Conservation (phyloP, 2,329 filamentous ascomycete species). For the Aaosphaeria pasadenensis region DNA sequence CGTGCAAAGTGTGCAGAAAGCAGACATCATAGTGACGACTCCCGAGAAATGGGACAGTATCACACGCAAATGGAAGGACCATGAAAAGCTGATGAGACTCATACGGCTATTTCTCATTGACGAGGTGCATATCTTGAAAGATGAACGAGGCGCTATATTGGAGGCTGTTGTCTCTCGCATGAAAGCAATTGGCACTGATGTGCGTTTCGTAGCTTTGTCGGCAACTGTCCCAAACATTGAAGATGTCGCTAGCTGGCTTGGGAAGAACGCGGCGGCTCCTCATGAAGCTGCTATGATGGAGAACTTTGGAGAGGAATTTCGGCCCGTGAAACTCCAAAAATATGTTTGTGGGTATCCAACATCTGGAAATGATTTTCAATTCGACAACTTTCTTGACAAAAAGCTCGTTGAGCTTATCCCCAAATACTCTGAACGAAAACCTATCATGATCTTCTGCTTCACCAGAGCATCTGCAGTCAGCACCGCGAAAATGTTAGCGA, state of each 20-base stretch:
- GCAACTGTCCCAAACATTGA: constrained; percentile 80
- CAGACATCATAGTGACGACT: constrained; percentile 81
- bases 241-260: constrained; percentile 79
- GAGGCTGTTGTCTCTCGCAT: constrained; percentile 84
- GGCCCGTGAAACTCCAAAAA: constrained; percentile 74
- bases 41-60: constrained; percentile 92
- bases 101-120: constrained; percentile 82
- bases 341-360: constrained; percentile 70
- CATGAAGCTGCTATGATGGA: constrained; percentile 64
- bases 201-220: constrained; percentile 78
- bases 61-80: constrained; percentile 82
- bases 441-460: constrained; percentile 80
- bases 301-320: constrained; percentile 74
- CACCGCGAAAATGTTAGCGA: constrained; percentile 66
- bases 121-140: constrained; percentile 83
- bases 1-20: constrained; percentile 66
- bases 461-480: constrained; percentile 67
- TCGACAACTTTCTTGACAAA: constrained; percentile 66
- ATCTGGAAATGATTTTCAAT: constrained; percentile 67
- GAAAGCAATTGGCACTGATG: constrained; percentile 73
- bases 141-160: constrained; percentile 72
- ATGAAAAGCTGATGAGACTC: constrained; percentile 69
- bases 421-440: constrained; percentile 67
- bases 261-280: constrained; percentile 59
- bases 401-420: constrained; percentile 65